A percentile compares a stretch with the other conserved stretches of the same genome.
Evolutionary conservation across 192 early-diverging fungal species (phyloP).

Genomic region (Backusella sp.): DNA sequence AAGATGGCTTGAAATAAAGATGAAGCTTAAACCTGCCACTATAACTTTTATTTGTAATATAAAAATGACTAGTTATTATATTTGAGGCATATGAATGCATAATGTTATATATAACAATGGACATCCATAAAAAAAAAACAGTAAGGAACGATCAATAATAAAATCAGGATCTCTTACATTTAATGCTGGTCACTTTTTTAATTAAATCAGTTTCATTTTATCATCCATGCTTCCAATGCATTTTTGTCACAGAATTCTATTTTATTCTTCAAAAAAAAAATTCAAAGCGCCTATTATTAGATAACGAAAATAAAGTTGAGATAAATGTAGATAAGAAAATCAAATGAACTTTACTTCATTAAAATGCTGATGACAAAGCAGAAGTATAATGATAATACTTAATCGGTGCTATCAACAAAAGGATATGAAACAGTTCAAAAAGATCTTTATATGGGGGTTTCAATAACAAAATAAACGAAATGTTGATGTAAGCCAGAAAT

Average conservation of each 20-base stretch:
- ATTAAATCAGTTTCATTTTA: too few species aligned
- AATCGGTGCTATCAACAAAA: not conserved
- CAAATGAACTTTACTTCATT: not conserved
- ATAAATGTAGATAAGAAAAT: slow-evolving; percentile 4
- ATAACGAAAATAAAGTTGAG: not conserved
- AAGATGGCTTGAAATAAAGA: too few species aligned
- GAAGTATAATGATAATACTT: not conserved
- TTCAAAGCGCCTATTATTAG: not conserved
- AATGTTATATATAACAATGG: too few species aligned
- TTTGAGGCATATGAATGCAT: too few species aligned
- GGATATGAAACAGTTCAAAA: not conserved
- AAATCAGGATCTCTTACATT: too few species aligned
- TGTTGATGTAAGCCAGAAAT: not conserved
- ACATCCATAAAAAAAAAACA: too few species aligned
- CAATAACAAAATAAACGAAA: not conserved
- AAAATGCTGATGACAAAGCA: not conserved
- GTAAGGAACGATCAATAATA: too few species aligned
- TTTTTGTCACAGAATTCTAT: not conserved
- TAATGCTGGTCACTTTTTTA: too few species aligned
- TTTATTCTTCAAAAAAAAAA: not conserved
- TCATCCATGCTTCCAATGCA: too few species aligned
- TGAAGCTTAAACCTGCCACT: too few species aligned
- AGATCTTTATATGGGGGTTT: not conserved
- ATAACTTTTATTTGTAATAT: too few species aligned
- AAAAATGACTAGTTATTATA: too few species aligned